Base-by-base conservation (phyloP, 2,329 filamentous ascomycete species). In the Penicillium sp. region DNA sequence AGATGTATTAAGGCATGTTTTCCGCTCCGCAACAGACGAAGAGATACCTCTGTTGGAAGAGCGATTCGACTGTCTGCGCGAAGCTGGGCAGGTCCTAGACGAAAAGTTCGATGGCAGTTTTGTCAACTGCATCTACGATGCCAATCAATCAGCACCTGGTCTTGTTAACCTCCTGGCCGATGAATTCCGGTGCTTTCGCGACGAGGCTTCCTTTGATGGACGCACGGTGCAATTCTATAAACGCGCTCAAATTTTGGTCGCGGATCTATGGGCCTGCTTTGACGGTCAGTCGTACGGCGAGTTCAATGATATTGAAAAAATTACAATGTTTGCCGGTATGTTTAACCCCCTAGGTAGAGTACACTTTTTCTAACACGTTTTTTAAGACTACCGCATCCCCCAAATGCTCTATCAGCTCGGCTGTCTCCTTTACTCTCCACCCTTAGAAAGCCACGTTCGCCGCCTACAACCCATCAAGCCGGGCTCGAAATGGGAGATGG, bases 231-330 rank as follows among this genome's bases (percentile, higher is more conserved):
- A 91, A 14, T 83, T 99, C 60, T 85, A 96, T 68, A 99, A 99
- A 75, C 86, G 95, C 11, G 92, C 94, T 1, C 94, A 99, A 73
- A 99, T 99, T 59, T 82, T 97, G 20, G 92, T 96, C 2, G 95
- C 95, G 21, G 94, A 99, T 71, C 71, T 97, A 1, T 99, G 95
- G 95, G 95, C 94, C 5, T 95, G 91, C 61, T 97, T 97, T 70
- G 84, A 93, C 53, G 91, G 91, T 47, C 79, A 87, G 63, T 80
- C 83, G 24, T 92, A 87, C 66, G 95, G 94, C 30, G 78, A 82
- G 26, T 99, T 99, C 72, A 70, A 84, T 57, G 94, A 99, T 69
- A 96, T 99, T 65, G 88, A 94, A 74, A 91, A 91, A 70, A 88
- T 99, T 66, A 99, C 94, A 59, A 97, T 97, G 87, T 99, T 99